Percentiles rank a stretch among this genome's conserved stretches.
These are phyloP conservation scores for Ormosia semicastrata DNA, from an alignment of 306 rosid genomes.

Conservation along the genomic window DNA sequence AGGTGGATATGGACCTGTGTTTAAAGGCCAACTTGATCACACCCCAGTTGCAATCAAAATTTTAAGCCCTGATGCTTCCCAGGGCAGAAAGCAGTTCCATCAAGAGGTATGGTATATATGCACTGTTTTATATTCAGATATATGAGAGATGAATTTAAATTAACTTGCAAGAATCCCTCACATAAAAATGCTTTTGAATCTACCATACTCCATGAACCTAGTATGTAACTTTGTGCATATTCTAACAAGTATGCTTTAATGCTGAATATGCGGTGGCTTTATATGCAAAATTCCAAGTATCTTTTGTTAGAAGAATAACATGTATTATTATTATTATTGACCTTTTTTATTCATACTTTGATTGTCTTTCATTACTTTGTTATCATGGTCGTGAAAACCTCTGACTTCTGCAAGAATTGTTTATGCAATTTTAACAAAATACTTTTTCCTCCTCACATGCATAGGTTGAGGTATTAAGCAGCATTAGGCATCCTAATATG, in stretches of 20 bases:
- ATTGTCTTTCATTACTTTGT: neutral
- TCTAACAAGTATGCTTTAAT: neutral
- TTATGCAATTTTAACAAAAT: neutral
- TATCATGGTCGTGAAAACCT: neutral
- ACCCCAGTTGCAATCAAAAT: conserved; percentile 88
- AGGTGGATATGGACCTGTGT: conserved; percentile 99
- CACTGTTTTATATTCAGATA: neutral
- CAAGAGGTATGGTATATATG: conserved; percentile 37
- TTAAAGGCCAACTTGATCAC: conserved; percentile 81
- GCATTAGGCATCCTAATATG: conserved; percentile 58
- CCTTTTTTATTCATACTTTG: neutral
- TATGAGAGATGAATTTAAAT: neutral
- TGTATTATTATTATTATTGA: neutral
- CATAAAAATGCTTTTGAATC: neutral
- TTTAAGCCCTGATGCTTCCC: conserved; percentile 80
- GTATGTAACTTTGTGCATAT: neutral
- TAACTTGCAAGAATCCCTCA: neutral
- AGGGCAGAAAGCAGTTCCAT: conserved; percentile 56
- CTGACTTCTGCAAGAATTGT: neutral
- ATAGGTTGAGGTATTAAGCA: conserved; percentile 53
- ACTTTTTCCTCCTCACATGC: neutral
- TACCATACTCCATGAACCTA: neutral
- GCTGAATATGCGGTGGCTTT: neutral
- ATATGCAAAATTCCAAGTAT: neutral
- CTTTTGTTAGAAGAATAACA: neutral